Base-by-base conservation (phyloP, 2,329 filamentous ascomycete species). In the Chrysosporium keratinophilum region DNA sequence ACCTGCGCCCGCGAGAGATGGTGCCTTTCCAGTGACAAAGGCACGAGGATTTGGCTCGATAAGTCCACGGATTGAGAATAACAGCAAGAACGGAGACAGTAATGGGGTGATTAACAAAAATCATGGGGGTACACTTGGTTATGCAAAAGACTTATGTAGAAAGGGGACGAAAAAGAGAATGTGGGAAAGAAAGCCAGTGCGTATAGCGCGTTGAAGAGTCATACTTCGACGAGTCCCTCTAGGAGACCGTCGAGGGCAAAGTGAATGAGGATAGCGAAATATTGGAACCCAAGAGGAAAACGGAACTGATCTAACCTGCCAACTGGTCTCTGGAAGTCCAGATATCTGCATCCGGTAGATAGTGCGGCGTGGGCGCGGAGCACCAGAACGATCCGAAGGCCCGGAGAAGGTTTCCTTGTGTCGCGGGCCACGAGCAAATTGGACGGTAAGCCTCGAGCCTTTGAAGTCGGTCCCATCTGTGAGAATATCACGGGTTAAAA, bases 301-400 rank as follows among this genome's bases (percentile, higher is more conserved):
- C 62, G 62, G 62, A 60, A 50, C 60, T 67, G 64, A 64, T 60
- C 93, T 93, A 85, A 98, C 93, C 93, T 98, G 93, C 93, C 93
- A 98, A 83, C 90, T 96, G 79, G 93, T 98, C 79, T 97, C 91
- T 71, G 91, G 90, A 74, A 98, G 88, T 77, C 90, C 91, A 78
- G 87, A 87, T 68, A 98, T 94, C 73, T 91, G 85, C 93, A 98
- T 97, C 71, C 93, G 87, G 74, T 90, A 89, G 63, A 89, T 84
- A 63, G 93, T 98, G 71, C 93, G 89, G 68, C 93, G 86, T 61
- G 93, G 93, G 67, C 93, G 87, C 61, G 84, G 84, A 65, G 80
- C 78, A 58, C 61, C 64, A 62, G 78, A 78, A 63, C 83, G 82
- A 67, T 85, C 83, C 64, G 78, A 73, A 56, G 78, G 76, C 58